Evolutionary conservation across 495 filamentous ascomycete genomes (phyloP).

Genomic region (Thermochaetoides thermophila): DNA sequence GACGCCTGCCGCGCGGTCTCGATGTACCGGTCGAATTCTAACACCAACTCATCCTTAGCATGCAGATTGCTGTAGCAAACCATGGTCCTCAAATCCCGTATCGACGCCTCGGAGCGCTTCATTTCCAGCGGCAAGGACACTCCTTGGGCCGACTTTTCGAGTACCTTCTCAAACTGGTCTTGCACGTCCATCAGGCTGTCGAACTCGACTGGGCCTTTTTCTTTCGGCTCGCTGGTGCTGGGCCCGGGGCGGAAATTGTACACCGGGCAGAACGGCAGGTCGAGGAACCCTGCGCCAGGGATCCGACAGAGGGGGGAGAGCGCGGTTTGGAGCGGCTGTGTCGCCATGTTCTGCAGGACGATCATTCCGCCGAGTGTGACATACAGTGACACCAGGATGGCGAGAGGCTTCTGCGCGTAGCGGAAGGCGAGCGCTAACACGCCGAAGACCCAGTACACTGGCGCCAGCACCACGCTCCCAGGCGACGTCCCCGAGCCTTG

Average conservation of each 20-base stretch:
- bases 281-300: constrained; percentile 41
- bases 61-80: constrained; percentile 34
- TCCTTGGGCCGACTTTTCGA: constrained; percentile 43
- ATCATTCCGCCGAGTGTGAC: constrained; percentile 33
- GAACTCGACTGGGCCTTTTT: constrained; percentile 36
- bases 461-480: constrained; percentile 3
- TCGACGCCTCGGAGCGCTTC: constrained; percentile 54
- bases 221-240: constrained; percentile 3
- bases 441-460: constrained; percentile 32
- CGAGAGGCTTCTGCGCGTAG: constrained; percentile 38
- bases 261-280: constrained; percentile 44
- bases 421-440: constrained; percentile 35
- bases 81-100: constrained; percentile 56
- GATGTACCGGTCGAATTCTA: constrained; percentile 54
- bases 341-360: constrained; percentile 36
- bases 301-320: constrained; percentile 51
- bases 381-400: constrained; percentile 38
- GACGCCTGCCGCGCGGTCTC: constrained; percentile 40
- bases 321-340: constrained; percentile 30
- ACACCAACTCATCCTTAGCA: constrained; percentile 43
- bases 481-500: no score
- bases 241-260: no score
- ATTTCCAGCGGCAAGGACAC: constrained; percentile 50
- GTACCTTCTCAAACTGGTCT: constrained; percentile 46
- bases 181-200: constrained; percentile 53